phyloP scores from a whole-genome alignment of 805 yeast genomes.

The Hanseniaspora meyeri region DNA sequence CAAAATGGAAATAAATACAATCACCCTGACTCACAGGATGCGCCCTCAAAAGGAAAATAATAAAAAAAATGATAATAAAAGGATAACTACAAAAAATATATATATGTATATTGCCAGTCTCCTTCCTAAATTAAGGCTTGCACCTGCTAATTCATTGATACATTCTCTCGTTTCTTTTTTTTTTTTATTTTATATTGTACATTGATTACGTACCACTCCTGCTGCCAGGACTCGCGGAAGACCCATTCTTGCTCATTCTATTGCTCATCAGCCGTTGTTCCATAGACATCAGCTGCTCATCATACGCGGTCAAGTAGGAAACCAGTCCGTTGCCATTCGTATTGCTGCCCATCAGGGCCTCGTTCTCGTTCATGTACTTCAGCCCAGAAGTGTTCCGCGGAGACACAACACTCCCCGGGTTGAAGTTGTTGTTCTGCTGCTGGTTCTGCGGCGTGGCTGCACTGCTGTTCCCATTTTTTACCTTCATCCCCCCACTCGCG shows the following conservation, averaged over 20 bases:
- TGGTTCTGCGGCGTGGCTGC: neutral
- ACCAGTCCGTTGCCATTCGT: neutral
- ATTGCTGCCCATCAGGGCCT: neutral
- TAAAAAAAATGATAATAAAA: too few relatives aligned
- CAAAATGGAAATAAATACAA: neutral
- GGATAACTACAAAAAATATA: too few relatives aligned
- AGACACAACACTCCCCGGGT: neutral
- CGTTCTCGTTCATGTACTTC: neutral
- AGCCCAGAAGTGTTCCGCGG: neutral
- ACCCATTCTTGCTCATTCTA: neutral
- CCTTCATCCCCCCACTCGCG: neutral
- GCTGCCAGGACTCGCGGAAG: neutral
- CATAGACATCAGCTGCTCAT: neutral
- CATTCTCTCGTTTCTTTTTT: neutral
- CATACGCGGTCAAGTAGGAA: neutral
- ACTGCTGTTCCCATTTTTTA: neutral
- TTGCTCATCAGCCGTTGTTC: neutral
- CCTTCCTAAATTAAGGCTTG: too few relatives aligned
- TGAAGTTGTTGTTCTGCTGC: neutral
- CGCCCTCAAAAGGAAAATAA: neutral
- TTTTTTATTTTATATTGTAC: too few relatives aligned
- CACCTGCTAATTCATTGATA: too few relatives aligned
- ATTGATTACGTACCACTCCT: neutral
- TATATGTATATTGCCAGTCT: too few relatives aligned
- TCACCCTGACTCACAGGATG: neutral